Conservation (phyloP, 1,284 basidiomycete species). For the Heliocybe sulcata region DNA sequence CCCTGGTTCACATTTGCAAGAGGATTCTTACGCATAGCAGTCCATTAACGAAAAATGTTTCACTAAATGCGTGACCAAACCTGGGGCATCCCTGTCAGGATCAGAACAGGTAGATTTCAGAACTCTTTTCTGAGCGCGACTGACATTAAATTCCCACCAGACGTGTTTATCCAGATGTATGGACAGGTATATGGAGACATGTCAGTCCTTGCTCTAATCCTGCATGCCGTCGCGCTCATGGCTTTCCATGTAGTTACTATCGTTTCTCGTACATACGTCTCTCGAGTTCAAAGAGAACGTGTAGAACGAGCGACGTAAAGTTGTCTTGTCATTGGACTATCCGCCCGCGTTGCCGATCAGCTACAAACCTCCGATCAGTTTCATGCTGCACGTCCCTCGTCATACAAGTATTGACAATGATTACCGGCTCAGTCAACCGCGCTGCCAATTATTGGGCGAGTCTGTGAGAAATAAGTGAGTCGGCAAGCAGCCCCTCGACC, state of each 20-base stretch:
- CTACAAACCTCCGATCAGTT: too few species aligned
- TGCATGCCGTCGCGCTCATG: background rate
- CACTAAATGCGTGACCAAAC: slow-evolving; percentile 73
- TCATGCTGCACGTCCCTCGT: too few species aligned
- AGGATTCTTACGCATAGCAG: slow-evolving; percentile 25
- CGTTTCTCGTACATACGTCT: slow-evolving; percentile 59
- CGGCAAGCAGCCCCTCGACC: background rate
- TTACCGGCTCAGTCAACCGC: too few species aligned
- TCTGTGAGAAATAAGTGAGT: background rate
- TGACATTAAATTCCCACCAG: slow-evolving; percentile 26
- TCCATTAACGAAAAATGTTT: slow-evolving; percentile 77
- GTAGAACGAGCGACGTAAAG: slow-evolving; percentile 9
- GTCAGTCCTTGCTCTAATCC: slow-evolving; percentile 44
- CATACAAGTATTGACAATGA: too few species aligned
- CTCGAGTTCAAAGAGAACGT: slow-evolving; percentile 53
- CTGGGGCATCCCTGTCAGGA: slow-evolving; percentile 56
- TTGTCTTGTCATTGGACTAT: background rate
- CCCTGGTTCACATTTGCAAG: background rate
- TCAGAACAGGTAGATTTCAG: slow-evolving; percentile 67
- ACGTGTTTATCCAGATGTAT: slow-evolving; percentile 70
- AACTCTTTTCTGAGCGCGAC: too few species aligned
- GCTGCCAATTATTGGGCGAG: too few species aligned
- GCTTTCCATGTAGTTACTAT: slow-evolving; percentile 50
- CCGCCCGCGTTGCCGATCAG: too few species aligned
- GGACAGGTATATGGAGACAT: slow-evolving; percentile 80